Evolutionary conservation across 345 rosid species (phyloP).

Genomic region (Brassica nigra): DNA sequence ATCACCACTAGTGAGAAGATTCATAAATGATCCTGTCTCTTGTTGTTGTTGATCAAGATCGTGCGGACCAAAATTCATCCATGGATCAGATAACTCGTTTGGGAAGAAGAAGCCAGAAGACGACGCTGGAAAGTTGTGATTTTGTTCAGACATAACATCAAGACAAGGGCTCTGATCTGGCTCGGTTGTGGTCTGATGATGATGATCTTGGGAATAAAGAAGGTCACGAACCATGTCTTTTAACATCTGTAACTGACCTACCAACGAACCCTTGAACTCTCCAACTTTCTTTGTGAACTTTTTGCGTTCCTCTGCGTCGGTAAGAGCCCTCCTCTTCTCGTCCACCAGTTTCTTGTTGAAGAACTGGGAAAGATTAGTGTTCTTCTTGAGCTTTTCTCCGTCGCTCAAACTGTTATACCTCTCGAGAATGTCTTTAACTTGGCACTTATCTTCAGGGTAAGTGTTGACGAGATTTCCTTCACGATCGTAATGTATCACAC

Average conservation of each 20-base stretch:
- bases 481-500: neutral
- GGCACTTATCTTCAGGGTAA: conserved; percentile 3
- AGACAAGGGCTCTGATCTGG: neutral
- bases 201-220: neutral
- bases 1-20: neutral
- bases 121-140: neutral
- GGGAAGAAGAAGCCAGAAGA: neutral
- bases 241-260: neutral
- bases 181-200: no score
- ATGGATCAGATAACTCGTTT: neutral
- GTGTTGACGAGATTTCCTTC: neutral
- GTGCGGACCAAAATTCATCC: neutral
- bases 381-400: neutral
- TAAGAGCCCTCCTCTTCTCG: neutral
- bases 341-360: neutral
- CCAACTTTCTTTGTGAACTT: neutral
- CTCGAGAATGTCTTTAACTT: neutral
- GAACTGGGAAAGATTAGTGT: neutral
- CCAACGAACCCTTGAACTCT: neutral
- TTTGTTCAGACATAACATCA: neutral
- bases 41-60: neutral
- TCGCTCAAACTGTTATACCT: neutral
- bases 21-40: neutral
- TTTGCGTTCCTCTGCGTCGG: neutral
- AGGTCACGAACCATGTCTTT: neutral